Conservation (phyloP, 306 rosid species). For the Sicyos baderoa region DNA sequence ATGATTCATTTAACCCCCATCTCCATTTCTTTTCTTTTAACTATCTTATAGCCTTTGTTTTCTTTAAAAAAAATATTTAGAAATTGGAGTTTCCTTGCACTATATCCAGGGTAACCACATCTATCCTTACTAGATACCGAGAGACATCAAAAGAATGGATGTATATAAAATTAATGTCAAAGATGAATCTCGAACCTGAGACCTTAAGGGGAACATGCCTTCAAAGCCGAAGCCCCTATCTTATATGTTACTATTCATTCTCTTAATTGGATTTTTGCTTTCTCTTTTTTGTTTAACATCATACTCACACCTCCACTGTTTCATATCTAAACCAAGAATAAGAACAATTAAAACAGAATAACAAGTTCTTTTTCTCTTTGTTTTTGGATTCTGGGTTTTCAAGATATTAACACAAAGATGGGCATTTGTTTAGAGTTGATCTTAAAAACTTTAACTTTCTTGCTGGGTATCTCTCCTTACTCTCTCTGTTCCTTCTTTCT, state of each 20-base stretch:
- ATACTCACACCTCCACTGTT: slow-evolving; percentile 9
- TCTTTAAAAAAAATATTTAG: too few relatives aligned
- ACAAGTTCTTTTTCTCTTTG: background rate
- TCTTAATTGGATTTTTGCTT: background rate
- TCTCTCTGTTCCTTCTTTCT: background rate
- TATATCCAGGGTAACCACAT: too few relatives aligned
- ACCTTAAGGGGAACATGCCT: too few relatives aligned
- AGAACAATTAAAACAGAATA: background rate
- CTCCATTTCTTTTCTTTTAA: background rate
- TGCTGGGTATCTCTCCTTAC: slow-evolving; percentile 54
- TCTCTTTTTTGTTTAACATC: background rate
- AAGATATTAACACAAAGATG: slow-evolving; percentile 29
- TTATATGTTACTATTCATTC: too few relatives aligned
- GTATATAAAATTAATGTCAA: too few relatives aligned
- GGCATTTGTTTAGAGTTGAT: slow-evolving; percentile 71
- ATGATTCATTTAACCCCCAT: slow-evolving; percentile 10
- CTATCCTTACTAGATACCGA: too few relatives aligned
- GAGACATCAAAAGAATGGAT: too few relatives aligned
- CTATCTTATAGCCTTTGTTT: too few relatives aligned
- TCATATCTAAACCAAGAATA: background rate
- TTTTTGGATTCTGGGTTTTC: slow-evolving; percentile 12
- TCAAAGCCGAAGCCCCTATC: too few relatives aligned
- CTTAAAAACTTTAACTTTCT: slow-evolving; percentile 73
- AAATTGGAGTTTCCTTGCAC: too few relatives aligned
- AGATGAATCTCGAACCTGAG: too few relatives aligned